These are phyloP conservation scores for Eucalyptus tenuipes DNA, from an alignment of 345 rosid species.

Conservation along the genomic window DNA sequence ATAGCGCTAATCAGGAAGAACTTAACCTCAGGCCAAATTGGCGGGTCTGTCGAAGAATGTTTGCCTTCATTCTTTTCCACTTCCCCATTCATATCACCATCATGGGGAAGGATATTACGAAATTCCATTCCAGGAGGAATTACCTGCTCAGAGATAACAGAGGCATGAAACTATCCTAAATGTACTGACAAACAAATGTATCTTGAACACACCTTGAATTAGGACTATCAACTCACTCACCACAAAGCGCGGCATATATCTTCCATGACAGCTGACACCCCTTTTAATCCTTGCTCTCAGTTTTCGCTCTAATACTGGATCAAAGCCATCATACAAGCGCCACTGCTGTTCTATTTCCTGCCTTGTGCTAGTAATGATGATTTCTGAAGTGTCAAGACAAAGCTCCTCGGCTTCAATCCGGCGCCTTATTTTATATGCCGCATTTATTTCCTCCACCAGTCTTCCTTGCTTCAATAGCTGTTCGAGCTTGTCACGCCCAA, in stretches of 20 bases:
- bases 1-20: not conserved
- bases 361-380: constrained; percentile 91
- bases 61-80: constrained; percentile 38
- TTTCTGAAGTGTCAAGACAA: constrained; percentile 83
- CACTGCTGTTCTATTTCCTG: constrained; percentile 98
- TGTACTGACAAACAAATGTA: constrained; percentile 63
- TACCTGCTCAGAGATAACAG: constrained; percentile 38
- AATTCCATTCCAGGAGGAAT: constrained; percentile 99
- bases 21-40: constrained; percentile 79
- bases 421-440: constrained; percentile 90
- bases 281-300: constrained; percentile 88
- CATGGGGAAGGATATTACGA: constrained; percentile 64
- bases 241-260: constrained; percentile 89
- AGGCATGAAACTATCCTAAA: constrained; percentile 17
- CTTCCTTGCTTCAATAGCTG: constrained; percentile 91
- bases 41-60: constrained; percentile 53
- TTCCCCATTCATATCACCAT: constrained; percentile 66
- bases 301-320: constrained; percentile 84
- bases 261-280: constrained; percentile 94
- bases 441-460: constrained; percentile 74
- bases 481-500: constrained; percentile 92
- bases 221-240: constrained; percentile 50
- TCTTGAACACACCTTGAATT: constrained; percentile 76
- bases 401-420: constrained; percentile 95
- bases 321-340: constrained; percentile 99